Percentiles rank a stretch among this genome's conserved stretches.
These are phyloP conservation scores for Aspergillus affinis DNA, from an alignment of 495 filamentous ascomycete genomes.

Conservation along the genomic window DNA sequence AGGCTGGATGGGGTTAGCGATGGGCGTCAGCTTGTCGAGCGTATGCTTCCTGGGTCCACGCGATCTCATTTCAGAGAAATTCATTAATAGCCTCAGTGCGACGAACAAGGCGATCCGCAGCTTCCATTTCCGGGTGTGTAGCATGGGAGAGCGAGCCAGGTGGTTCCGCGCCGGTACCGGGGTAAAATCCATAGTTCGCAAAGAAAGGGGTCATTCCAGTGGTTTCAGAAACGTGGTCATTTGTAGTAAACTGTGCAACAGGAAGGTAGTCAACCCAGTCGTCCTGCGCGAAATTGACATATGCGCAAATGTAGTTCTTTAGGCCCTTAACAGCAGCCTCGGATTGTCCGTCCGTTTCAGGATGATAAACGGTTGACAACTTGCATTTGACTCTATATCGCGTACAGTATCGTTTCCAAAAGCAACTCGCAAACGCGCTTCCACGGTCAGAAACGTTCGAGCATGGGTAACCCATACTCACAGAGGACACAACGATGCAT, in stretches of 20 bases:
- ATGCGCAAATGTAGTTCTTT: slow-evolving; percentile 26
- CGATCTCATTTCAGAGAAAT: neutral
- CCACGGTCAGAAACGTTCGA: slow-evolving; percentile 1
- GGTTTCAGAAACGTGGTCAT: too few relatives aligned
- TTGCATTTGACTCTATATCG: slow-evolving; percentile 6
- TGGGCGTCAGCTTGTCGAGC: neutral
- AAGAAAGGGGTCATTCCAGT: slow-evolving; percentile 27
- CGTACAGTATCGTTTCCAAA: slow-evolving; percentile 3
- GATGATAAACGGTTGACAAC: slow-evolving; percentile 28
- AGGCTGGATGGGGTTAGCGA: neutral
- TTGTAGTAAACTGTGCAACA: slow-evolving; percentile 28
- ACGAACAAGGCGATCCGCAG: neutral
- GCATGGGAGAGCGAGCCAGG: neutral
- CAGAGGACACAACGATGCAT: neutral
- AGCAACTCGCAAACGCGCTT: slow-evolving; percentile 14
- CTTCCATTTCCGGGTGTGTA: neutral
- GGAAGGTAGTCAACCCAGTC: slow-evolving; percentile 27
- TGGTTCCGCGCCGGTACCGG: neutral
- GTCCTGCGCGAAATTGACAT: slow-evolving; percentile 28
- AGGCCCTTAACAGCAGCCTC: slow-evolving; percentile 24
- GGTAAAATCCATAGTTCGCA: slow-evolving; percentile 14
- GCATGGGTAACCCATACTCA: neutral
- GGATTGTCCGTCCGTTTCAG: slow-evolving; percentile 30
- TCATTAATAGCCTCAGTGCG: neutral
- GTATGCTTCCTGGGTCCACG: neutral